Evolutionary conservation across 2,329 filamentous ascomycete species (phyloP).

Genomic region (Apiospora hydei): DNA sequence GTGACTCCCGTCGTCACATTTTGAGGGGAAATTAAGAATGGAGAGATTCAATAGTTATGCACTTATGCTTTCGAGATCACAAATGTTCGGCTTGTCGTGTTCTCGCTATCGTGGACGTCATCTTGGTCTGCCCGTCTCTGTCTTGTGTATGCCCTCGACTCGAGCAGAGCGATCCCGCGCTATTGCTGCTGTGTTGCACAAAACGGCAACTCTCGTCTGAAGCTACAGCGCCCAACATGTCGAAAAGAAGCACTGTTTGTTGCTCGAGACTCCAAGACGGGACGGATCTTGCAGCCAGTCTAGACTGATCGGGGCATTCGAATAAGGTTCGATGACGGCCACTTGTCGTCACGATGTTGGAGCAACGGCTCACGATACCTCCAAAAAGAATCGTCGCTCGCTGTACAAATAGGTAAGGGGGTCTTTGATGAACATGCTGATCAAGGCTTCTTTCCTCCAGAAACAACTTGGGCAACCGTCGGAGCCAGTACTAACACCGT

Average conservation of each 20-base stretch:
- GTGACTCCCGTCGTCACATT: constrained; percentile 1
- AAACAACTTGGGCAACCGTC: neutral
- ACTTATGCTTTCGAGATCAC: constrained; percentile 6
- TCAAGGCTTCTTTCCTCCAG: too few species aligned
- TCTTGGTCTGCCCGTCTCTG: neutral
- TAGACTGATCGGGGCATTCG: neutral
- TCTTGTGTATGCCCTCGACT: neutral
- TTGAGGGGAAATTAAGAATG: constrained; percentile 6
- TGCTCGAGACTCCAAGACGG: neutral
- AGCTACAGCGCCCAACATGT: neutral
- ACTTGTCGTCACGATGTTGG: constrained; percentile 16
- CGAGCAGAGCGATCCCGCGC: neutral
- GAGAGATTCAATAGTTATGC: neutral
- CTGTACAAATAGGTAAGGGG: neutral
- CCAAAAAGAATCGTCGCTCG: neutral
- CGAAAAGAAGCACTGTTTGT: neutral
- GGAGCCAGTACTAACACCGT: neutral
- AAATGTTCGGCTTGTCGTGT: neutral
- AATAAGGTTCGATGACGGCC: constrained; percentile 9
- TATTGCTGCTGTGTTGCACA: neutral
- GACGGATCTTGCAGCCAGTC: neutral
- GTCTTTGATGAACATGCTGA: too few species aligned
- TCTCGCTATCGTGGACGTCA: neutral
- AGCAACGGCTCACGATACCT: neutral
- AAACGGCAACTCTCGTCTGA: constrained; percentile 2